phyloP scores from a whole-genome alignment of 2,329 filamentous ascomycete species.

The Phaeosphaeria sp. region DNA sequence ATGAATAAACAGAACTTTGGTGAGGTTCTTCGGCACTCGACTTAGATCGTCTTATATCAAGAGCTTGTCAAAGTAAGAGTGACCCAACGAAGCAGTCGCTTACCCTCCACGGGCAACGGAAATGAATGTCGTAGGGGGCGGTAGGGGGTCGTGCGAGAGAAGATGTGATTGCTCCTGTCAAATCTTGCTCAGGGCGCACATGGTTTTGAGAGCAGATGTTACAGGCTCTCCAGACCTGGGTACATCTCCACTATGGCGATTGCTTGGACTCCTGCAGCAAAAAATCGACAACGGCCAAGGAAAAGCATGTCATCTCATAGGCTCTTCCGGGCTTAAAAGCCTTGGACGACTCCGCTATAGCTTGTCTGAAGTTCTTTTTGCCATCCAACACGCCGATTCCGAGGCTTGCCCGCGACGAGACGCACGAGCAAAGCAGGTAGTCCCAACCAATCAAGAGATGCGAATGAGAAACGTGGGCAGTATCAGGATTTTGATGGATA shows the following conservation, averaged over 20 bases:
- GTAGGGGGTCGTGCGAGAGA: background rate
- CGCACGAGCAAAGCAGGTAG: background rate
- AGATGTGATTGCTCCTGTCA: background rate
- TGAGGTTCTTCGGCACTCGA: no score
- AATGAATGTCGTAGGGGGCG: conserved; percentile 4
- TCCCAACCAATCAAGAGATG: background rate
- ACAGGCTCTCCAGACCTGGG: background rate
- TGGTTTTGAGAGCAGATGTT: background rate
- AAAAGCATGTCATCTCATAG: background rate
- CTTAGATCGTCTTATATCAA: background rate
- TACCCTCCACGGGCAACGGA: background rate
- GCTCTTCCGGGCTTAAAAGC: background rate
- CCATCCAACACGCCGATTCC: background rate
- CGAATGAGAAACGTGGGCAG: conserved; percentile 3
- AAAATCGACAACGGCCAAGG: background rate
- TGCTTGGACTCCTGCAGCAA: background rate
- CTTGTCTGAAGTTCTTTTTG: background rate
- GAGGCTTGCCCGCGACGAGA: background rate
- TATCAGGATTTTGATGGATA: background rate
- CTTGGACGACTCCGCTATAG: background rate
- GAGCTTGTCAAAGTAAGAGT: background rate
- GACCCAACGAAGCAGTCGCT: background rate
- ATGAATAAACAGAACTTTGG: no score
- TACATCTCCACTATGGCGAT: background rate
- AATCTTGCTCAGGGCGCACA: background rate